These are phyloP conservation scores for Penicillium palitans DNA, from an alignment of 2,329 filamentous ascomycete genomes.

Conservation along the genomic window DNA sequence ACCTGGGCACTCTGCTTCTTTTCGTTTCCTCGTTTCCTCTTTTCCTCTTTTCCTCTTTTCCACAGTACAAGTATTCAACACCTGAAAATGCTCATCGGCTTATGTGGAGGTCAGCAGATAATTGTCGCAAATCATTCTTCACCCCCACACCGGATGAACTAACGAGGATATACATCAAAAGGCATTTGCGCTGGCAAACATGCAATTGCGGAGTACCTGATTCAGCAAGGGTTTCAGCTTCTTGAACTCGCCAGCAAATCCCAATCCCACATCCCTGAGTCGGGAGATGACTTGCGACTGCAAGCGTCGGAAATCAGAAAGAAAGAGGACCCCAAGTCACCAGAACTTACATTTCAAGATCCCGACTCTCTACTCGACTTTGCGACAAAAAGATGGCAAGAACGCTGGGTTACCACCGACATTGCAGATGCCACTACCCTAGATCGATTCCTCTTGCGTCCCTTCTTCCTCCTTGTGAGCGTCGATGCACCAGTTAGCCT, in stretches of 20 bases:
- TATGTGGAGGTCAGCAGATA: constrained; percentile 49
- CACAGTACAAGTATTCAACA: neutral
- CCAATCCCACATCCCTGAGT: constrained; percentile 22
- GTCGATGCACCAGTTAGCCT: constrained; percentile 85
- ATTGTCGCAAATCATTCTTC: neutral
- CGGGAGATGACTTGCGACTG: constrained; percentile 31
- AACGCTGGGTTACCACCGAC: constrained; percentile 82
- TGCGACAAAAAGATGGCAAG: constrained; percentile 80
- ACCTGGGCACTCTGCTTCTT: neutral
- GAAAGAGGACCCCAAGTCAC: constrained; percentile 17
- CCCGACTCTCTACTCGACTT: constrained; percentile 74
- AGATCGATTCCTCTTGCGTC: constrained; percentile 73
- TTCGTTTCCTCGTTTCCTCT: neutral
- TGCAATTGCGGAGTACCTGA: constrained; percentile 83
- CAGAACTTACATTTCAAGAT: constrained; percentile 55
- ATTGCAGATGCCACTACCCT: constrained; percentile 72
- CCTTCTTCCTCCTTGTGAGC: constrained; percentile 90
- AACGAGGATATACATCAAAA: constrained; percentile 37
- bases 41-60: constrained; percentile 2
- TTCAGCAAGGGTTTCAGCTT: constrained; percentile 76
- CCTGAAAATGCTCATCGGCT: constrained; percentile 50
- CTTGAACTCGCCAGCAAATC: constrained; percentile 58
- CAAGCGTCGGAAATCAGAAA: constrained; percentile 27
- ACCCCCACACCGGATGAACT: constrained; percentile 11
- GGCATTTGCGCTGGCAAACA: constrained; percentile 93